Conservation (phyloP, 176 grass and related monocot genomes). For the Zoysia pacifica region DNA sequence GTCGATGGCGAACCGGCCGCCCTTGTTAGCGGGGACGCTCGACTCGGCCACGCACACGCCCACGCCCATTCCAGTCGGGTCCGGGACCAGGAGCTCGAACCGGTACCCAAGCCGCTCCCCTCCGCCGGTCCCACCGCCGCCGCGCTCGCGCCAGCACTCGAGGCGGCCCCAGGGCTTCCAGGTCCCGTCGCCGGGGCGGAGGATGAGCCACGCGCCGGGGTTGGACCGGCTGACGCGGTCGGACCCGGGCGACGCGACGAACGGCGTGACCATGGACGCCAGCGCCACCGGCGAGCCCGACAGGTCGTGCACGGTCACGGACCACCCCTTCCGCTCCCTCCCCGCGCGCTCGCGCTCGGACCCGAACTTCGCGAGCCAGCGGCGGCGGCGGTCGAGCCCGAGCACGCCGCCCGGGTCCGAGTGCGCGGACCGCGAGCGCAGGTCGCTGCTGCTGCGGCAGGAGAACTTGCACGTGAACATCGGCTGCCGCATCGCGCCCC, state of each 20-base stretch:
- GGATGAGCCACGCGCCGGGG: conserved; percentile 74
- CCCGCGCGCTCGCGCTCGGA: conserved; percentile 60
- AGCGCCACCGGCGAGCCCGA: conserved; percentile 68
- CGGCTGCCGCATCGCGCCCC: conserved; percentile 62
- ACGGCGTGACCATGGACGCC: conserved; percentile 74
- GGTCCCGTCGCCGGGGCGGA: conserved; percentile 61
- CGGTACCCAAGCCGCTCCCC: conserved; percentile 54
- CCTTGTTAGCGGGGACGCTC: conserved; percentile 27
- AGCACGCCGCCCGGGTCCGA: conserved; percentile 26
- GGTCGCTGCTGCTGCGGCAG: conserved; percentile 67
- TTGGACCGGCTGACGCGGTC: conserved; percentile 67
- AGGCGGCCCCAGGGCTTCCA: conserved; percentile 80
- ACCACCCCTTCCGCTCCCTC: conserved; percentile 80
- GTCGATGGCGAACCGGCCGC: conserved; percentile 66
- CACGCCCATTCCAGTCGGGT: conserved; percentile 26
- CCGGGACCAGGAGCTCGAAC: conserved; percentile 54
- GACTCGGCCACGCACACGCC: conserved; percentile 58
- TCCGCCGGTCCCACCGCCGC: conserved; percentile 26
- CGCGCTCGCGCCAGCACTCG: conserved; percentile 74
- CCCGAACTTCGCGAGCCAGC: conserved; percentile 48
- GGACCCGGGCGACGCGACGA: conserved; percentile 56
- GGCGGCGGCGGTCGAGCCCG: neutral
- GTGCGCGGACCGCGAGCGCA: conserved; percentile 59
- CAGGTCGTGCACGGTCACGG: conserved; percentile 77
- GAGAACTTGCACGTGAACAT: conserved; percentile 96